Evolutionary conservation across 768 basidiomycete species (phyloP).

Genomic region (Lentinus brumalis): DNA sequence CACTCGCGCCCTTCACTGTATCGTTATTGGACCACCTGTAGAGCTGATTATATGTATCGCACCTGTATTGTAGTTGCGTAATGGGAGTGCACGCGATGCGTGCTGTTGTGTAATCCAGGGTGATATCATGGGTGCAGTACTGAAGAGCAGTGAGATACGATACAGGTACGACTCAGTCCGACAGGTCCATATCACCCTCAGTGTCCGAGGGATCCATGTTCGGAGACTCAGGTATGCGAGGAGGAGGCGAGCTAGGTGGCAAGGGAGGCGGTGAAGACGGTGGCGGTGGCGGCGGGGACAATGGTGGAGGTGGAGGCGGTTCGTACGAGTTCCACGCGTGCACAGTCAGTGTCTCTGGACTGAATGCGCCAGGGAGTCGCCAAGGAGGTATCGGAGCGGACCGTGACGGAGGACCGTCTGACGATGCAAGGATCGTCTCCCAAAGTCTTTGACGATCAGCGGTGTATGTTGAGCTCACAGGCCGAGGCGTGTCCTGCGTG

Average conservation of each 20-base stretch:
- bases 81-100: not conserved
- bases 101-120: not conserved
- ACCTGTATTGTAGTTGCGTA: slow-evolving; percentile 10
- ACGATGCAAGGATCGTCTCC: slow-evolving; percentile 35
- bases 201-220: slow-evolving; percentile 8
- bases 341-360: no score
- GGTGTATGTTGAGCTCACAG: slow-evolving; percentile 34
- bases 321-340: no score
- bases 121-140: not conserved
- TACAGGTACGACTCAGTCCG: slow-evolving; percentile 25
- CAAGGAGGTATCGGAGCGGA: slow-evolving; percentile 28
- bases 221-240: not conserved
- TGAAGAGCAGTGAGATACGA: not conserved
- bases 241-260: slow-evolving; percentile 5
- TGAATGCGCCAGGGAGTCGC: slow-evolving; percentile 23
- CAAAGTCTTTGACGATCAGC: slow-evolving; percentile 43
- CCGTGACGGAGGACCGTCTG: slow-evolving; percentile 8
- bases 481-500: not conserved
- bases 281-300: no score
- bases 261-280: slow-evolving; percentile 3
- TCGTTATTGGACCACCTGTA: slow-evolving; percentile 22
- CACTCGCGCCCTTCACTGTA: slow-evolving; percentile 16
- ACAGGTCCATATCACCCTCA: slow-evolving; percentile 38
- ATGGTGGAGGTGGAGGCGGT: no score
- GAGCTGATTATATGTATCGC: slow-evolving; percentile 16